Percentiles rank a stretch among this genome's conserved stretches.
phyloP scores from a whole-genome alignment of 805 yeast species.

The Myxozyma geophila region DNA sequence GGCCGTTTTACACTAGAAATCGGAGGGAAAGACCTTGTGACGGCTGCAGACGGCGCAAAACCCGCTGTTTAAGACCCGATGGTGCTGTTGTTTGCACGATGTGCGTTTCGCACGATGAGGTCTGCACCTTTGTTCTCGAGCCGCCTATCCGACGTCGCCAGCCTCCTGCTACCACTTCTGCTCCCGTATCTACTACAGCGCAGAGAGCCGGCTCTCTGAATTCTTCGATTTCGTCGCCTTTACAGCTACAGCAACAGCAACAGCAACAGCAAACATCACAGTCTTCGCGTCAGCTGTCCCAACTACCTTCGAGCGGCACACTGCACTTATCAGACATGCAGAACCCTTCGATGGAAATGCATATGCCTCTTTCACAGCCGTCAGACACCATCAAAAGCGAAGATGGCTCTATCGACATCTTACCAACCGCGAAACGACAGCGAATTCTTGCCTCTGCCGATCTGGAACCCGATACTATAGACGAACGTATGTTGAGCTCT shows the following conservation, averaged over 20 bases:
- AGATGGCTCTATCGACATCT: neutral
- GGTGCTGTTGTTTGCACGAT: slow-evolving; percentile 41
- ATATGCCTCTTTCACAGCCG: neutral
- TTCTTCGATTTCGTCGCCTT: neutral
- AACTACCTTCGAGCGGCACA: neutral
- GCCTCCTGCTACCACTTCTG: neutral
- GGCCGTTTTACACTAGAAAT: slow-evolving; percentile 39
- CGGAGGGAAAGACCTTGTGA: slow-evolving; percentile 47
- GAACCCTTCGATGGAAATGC: neutral
- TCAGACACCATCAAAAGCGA: neutral
- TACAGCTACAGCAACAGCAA: neutral
- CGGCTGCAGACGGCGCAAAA: slow-evolving; percentile 48
- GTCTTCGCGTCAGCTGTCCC: neutral
- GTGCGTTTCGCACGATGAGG: slow-evolving; percentile 43
- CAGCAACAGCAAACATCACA: slow-evolving; percentile 10
- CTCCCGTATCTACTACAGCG: neutral
- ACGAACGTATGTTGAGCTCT: slow-evolving; percentile 18
- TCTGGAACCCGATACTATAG: slow-evolving; percentile 9
- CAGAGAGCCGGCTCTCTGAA: neutral
- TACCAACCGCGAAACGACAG: slow-evolving; percentile 11
- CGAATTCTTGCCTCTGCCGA: neutral
- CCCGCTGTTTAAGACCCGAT: slow-evolving; percentile 44
- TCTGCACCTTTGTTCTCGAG: slow-evolving; percentile 44
- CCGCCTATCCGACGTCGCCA: slow-evolving; percentile 36
- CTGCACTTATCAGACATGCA: neutral